phyloP scores from a whole-genome alignment of 331 rosid species.

The Cydonia oblonga region DNA sequence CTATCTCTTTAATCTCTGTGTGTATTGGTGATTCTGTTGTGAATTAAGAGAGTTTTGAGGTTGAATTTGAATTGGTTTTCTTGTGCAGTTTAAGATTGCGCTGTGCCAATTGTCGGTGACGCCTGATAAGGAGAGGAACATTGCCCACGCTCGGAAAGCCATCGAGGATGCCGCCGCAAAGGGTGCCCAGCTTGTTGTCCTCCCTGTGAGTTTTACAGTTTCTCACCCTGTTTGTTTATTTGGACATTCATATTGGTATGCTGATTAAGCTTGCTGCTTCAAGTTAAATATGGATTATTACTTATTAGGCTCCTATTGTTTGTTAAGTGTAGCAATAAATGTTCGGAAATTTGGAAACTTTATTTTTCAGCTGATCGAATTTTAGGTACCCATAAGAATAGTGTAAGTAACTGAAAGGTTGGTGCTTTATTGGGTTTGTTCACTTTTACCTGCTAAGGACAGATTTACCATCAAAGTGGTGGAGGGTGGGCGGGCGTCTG shows the following conservation, averaged over 20 bases:
- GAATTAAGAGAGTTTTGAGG: neutral
- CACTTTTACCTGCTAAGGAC: neutral
- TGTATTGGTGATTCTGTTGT: neutral
- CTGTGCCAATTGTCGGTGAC: constrained; percentile 74
- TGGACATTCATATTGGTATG: neutral
- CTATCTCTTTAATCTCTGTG: neutral
- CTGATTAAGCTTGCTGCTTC: neutral
- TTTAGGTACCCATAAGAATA: neutral
- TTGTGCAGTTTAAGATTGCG: constrained; percentile 66
- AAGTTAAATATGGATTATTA: neutral
- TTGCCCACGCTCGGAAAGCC: constrained; percentile 58
- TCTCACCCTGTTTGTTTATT: neutral
- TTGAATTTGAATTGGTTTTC: constrained; percentile 1
- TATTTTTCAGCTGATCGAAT: neutral
- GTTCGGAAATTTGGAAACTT: neutral
- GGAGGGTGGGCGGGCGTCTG: no score
- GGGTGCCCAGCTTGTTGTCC: constrained; percentile 67
- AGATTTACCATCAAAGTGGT: neutral
- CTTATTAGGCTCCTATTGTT: neutral
- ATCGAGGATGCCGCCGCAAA: constrained; percentile 55
- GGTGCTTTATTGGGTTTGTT: neutral
- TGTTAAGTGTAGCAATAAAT: neutral
- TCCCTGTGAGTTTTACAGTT: constrained; percentile 42
- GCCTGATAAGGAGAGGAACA: constrained; percentile 62
- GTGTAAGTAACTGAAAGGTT: neutral